Percentiles rank a stretch among this genome's conserved stretches.
phyloP scores from a whole-genome alignment of 2,329 filamentous ascomycete species.

The Chrysoporthe austroafricana region DNA sequence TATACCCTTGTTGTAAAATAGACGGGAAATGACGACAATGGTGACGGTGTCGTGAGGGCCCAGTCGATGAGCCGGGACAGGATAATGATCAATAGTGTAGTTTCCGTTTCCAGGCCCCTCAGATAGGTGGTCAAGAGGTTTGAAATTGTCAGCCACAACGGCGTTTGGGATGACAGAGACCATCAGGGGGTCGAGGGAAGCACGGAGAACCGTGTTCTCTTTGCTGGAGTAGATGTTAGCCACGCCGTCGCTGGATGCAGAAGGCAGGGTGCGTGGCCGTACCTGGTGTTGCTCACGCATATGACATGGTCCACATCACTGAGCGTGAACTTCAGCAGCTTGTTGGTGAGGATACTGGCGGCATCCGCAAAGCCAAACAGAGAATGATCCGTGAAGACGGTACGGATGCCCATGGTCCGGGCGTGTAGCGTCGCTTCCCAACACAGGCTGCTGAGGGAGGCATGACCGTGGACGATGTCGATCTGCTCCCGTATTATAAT shows the following conservation, averaged over 20 bases:
- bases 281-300: slow-evolving; percentile 98
- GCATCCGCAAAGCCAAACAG: slow-evolving; percentile 97
- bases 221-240: slow-evolving; percentile 63
- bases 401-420: slow-evolving; percentile 92
- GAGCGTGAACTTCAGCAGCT: slow-evolving; percentile 91
- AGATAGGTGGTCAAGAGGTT: slow-evolving; percentile 61
- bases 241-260: background rate
- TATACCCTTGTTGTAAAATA: slow-evolving; percentile 99
- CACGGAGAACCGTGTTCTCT: slow-evolving; percentile 94
- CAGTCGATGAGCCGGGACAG: slow-evolving; percentile 65
- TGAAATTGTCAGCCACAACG: slow-evolving; percentile 94
- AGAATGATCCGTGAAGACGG: slow-evolving; percentile 97
- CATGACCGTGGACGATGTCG: slow-evolving; percentile 98
- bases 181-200: slow-evolving; percentile 93
- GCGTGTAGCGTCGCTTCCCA: slow-evolving; percentile 95
- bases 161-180: slow-evolving; percentile 98
- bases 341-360: slow-evolving; percentile 93
- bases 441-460: slow-evolving; percentile 87
- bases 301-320: slow-evolving; percentile 99
- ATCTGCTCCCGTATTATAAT: slow-evolving; percentile 94
- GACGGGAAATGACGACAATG: slow-evolving; percentile 93
- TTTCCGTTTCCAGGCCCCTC: slow-evolving; percentile 33
- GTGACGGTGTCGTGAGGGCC: slow-evolving; percentile 87
- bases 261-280: slow-evolving; percentile 35
- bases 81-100: slow-evolving; percentile 47